A percentile compares a stretch with the other conserved stretches of the same genome.
Conservation (phyloP, 257 asterid genomes). For the Solanum pimpinellifolium region DNA sequence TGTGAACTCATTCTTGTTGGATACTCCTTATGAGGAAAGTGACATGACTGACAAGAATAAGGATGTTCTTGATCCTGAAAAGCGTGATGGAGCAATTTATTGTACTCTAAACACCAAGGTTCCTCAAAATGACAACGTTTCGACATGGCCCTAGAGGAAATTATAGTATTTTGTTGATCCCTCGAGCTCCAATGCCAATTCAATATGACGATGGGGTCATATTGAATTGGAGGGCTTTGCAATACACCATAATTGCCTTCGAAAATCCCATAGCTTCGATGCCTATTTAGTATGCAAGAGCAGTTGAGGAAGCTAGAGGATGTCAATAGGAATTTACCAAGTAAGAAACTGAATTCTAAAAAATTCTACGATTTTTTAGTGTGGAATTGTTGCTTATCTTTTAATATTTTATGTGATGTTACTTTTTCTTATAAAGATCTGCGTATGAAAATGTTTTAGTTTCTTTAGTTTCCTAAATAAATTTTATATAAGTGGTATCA, state of each 20-base stretch:
- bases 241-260: background rate
- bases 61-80: slow-evolving; percentile 19
- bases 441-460: background rate
- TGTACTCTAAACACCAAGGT: slow-evolving; percentile 58
- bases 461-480: too few relatives aligned
- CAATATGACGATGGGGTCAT: background rate
- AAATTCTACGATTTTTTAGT: background rate
- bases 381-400: background rate
- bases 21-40: slow-evolving; percentile 20
- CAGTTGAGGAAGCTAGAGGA: slow-evolving; percentile 75
- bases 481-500: background rate
- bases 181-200: background rate
- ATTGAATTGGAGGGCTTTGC: background rate
- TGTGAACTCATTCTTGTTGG: slow-evolving; percentile 39
- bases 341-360: background rate
- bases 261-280: background rate
- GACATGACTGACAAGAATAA: slow-evolving; percentile 7
- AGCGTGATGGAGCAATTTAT: slow-evolving; percentile 43
- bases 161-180: background rate
- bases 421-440: background rate
- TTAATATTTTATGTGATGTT: background rate
- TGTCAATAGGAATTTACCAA: slow-evolving; percentile 52
- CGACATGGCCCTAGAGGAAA: background rate
- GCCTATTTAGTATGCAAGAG: slow-evolving; percentile 44
- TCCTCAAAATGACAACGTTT: slow-evolving; percentile 66